phyloP scores from a whole-genome alignment of 805 yeast genomes.

The Lipomyces yamanashiensis region DNA sequence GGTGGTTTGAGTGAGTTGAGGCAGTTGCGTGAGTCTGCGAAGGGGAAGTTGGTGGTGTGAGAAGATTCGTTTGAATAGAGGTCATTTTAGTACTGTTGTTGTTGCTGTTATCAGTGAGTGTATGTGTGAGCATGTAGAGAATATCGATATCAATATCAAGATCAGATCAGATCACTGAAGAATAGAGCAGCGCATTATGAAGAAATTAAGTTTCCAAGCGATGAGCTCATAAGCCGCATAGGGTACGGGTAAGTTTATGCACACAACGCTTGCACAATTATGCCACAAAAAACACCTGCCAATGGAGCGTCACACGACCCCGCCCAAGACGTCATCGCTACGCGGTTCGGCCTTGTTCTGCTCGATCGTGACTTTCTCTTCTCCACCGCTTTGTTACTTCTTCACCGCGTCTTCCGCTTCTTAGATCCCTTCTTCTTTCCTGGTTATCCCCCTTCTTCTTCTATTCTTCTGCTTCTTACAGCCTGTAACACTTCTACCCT shows the following conservation, averaged over 20 bases:
- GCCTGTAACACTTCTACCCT: not conserved
- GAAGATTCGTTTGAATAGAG: too few species aligned
- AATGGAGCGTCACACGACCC: slow-evolving; percentile 17
- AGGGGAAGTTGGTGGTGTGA: too few species aligned
- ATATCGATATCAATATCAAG: too few species aligned
- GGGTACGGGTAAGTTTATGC: not conserved
- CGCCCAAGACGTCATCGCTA: slow-evolving; percentile 18
- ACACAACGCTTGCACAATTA: not conserved
- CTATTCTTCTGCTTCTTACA: not conserved
- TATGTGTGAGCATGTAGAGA: too few species aligned
- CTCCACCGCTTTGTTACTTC: slow-evolving; percentile 1
- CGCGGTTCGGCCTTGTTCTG: slow-evolving; percentile 14
- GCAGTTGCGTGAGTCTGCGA: too few species aligned
- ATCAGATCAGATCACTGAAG: too few species aligned
- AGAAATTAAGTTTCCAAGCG: too few species aligned
- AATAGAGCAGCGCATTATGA: too few species aligned
- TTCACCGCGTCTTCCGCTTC: not conserved
- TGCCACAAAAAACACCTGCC: not conserved
- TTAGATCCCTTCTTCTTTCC: not conserved
- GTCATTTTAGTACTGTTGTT: too few species aligned
- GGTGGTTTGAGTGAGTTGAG: too few species aligned
- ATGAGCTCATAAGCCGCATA: too few species aligned
- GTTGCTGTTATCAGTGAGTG: too few species aligned
- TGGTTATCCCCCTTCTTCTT: not conserved
- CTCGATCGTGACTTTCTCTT: not conserved